Evolutionary conservation across 495 filamentous ascomycete genomes (phyloP).

Genomic region (Lepidopterella palustris): DNA sequence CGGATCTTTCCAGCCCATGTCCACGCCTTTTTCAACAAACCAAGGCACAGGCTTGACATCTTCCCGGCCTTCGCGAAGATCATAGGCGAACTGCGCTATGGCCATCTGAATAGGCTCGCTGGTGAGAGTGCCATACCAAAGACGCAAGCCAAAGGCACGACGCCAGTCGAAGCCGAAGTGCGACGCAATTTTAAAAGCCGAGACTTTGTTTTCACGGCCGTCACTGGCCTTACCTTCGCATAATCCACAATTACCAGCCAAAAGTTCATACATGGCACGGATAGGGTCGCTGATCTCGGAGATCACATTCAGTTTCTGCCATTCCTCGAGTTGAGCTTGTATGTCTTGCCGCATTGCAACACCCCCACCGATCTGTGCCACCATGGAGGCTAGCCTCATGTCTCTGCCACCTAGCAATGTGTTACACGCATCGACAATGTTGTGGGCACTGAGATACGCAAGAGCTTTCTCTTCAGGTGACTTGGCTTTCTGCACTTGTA

Average conservation of each 20-base stretch:
- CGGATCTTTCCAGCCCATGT: conserved; percentile 44
- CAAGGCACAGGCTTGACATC: conserved; percentile 57
- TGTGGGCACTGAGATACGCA: conserved; percentile 67
- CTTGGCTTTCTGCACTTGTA: conserved; percentile 44
- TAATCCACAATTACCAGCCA: conserved; percentile 75
- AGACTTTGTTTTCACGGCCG: conserved; percentile 65
- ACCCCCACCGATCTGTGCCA: conserved; percentile 72
- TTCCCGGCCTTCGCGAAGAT: conserved; percentile 52
- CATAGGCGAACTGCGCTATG: conserved; percentile 59
- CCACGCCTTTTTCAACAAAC: conserved; percentile 48
- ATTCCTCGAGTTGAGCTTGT: conserved; percentile 68
- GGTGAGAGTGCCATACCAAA: conserved; percentile 72
- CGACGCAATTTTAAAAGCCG: conserved; percentile 68
- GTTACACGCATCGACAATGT: conserved; percentile 73
- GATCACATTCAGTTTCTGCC: conserved; percentile 70
- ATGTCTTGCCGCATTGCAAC: conserved; percentile 59
- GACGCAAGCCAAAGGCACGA: conserved; percentile 80
- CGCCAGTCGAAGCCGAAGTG: conserved; percentile 85
- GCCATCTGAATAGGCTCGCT: conserved; percentile 63
- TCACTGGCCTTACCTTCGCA: conserved; percentile 68
- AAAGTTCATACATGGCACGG: conserved; percentile 80
- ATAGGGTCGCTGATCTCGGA: conserved; percentile 83
- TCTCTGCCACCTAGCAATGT: conserved; percentile 64
- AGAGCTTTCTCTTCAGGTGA: conserved; percentile 77
- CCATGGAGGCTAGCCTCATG: conserved; percentile 72